phyloP scores from a whole-genome alignment of 2,329 filamentous ascomycete species.

The Pezicula carpinea region DNA sequence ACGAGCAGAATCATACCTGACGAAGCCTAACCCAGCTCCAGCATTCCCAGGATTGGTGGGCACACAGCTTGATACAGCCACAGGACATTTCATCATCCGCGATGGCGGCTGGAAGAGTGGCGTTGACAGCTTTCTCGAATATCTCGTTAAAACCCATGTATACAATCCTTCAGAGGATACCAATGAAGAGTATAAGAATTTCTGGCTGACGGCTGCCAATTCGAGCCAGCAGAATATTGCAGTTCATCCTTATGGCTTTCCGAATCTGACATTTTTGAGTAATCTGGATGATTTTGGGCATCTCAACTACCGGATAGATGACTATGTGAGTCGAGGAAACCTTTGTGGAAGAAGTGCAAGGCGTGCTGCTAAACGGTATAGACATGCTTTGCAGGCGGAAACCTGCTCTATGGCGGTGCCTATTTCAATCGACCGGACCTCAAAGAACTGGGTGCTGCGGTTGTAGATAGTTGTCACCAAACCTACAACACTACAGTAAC shows the following conservation, averaged over 20 bases:
- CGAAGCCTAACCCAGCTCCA: conserved; percentile 53
- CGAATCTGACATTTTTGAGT: conserved; percentile 66
- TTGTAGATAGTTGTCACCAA: conserved; percentile 65
- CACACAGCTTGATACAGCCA: conserved; percentile 54
- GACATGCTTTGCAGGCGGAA: conserved; percentile 76
- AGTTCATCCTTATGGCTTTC: conserved; percentile 57
- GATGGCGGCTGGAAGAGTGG: conserved; percentile 70
- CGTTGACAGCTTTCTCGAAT: conserved; percentile 77
- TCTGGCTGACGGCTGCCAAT: conserved; percentile 59
- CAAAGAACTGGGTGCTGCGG: conserved; percentile 9
- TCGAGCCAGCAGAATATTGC: conserved; percentile 65
- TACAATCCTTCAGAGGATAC: conserved; percentile 54
- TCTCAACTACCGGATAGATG: conserved; percentile 36
- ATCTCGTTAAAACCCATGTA: conserved; percentile 81
- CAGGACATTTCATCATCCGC: conserved; percentile 60
- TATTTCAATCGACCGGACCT: conserved; percentile 44
- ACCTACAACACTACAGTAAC: conserved; percentile 65
- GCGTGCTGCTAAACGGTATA: too few species aligned
- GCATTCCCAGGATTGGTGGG: conserved; percentile 56
- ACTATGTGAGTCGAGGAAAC: conserved; percentile 36
- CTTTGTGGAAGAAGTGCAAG: too few species aligned
- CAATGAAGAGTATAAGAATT: conserved; percentile 43
- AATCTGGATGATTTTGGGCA: conserved; percentile 42
- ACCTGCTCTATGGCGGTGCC: conserved; percentile 72
- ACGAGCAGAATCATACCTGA: conserved; percentile 61